phyloP scores from a whole-genome alignment of 441 rosid genomes.

The Euphorbia celastroides region DNA sequence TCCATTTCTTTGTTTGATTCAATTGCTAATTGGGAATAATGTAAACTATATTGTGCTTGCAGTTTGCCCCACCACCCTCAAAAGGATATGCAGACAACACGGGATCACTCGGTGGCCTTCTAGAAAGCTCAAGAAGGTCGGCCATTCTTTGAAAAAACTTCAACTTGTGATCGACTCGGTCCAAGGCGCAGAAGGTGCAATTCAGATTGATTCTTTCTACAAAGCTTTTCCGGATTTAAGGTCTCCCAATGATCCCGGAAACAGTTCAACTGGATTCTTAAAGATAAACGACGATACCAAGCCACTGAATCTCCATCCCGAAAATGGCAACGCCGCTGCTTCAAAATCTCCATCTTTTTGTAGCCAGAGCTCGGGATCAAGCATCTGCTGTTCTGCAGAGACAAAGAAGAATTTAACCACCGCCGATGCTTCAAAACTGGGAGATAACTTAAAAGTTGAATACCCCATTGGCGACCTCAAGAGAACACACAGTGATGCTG shows the following conservation, averaged over 20 bases:
- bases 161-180: conserved; percentile 29
- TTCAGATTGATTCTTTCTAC: conserved; percentile 41
- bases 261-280: conserved; percentile 16
- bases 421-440: conserved; percentile 14
- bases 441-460: conserved; percentile 29
- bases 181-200: conserved; percentile 36
- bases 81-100: conserved; percentile 38
- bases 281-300: conserved; percentile 12
- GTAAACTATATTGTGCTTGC: conserved; percentile 23
- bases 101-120: conserved; percentile 34
- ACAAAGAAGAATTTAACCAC: conserved; percentile 20
- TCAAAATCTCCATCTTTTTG: conserved; percentile 32
- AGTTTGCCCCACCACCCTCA: conserved; percentile 56
- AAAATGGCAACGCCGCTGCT: conserved; percentile 28
- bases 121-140: conserved; percentile 32
- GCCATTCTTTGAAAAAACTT: conserved; percentile 30
- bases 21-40: neutral
- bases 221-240: conserved; percentile 38
- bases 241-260: conserved; percentile 24
- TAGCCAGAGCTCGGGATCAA: conserved; percentile 39
- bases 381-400: conserved; percentile 34
- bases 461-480: conserved; percentile 38
- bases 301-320: conserved; percentile 18
- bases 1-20: neutral
- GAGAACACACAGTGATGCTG: conserved; percentile 50